These are phyloP conservation scores for Serendipita sp. DNA, from an alignment of 768 basidiomycete species.

Conservation along the genomic window DNA sequence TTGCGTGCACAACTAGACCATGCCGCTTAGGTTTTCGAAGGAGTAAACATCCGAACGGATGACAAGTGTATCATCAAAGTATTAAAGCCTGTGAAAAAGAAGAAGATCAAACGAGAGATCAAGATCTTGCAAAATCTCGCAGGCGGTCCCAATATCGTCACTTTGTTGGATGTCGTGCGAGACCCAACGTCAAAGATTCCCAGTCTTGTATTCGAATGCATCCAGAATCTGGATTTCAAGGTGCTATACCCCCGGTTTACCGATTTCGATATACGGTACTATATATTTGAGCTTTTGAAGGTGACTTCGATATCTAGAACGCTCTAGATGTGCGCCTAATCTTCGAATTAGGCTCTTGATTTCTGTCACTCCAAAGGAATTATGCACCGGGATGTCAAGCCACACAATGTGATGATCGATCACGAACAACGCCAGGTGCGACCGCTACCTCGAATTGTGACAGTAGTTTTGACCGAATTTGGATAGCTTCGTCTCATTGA, in stretches of 20 bases:
- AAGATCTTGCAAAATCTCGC: constrained; percentile 95
- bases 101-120: constrained; percentile 99
- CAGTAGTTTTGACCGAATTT: neutral
- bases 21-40: constrained; percentile 65
- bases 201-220: constrained; percentile 92
- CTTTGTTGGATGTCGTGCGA: constrained; percentile 85
- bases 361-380: constrained; percentile 98
- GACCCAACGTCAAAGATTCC: constrained; percentile 95
- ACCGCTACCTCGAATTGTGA: neutral
- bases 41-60: constrained; percentile 76
- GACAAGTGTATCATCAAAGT: constrained; percentile 98
- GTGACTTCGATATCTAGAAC: constrained; percentile 22
- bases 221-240: constrained; percentile 97
- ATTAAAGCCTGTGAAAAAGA: constrained; percentile 98
- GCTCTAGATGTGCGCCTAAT: neutral
- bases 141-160: constrained; percentile 89
- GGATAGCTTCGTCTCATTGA: constrained; percentile 83
- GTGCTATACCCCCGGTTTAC: constrained; percentile 88
- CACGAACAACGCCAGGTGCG: constrained; percentile 86
- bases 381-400: constrained; percentile 98
- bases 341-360: constrained; percentile 57
- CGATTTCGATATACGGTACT: constrained; percentile 89
- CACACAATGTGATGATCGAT: constrained; percentile 99
- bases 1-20: constrained; percentile 11
- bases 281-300: constrained; percentile 94